phyloP scores from a whole-genome alignment of 345 rosid genomes.

The Citrus medica region DNA sequence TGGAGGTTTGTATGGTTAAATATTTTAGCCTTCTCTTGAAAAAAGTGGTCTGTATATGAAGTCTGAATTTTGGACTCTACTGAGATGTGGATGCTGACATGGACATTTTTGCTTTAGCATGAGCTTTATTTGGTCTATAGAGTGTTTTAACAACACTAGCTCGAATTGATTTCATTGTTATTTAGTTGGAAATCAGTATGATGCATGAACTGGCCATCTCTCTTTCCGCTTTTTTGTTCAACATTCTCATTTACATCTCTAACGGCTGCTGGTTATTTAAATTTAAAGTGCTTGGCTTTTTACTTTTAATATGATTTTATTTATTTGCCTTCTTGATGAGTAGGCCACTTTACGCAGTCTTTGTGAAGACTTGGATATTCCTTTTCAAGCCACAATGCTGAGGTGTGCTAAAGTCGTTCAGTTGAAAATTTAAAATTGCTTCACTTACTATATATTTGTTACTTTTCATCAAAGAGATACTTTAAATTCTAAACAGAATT shows the following conservation, averaged over 20 bases:
- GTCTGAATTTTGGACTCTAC: no score
- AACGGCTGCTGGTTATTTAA: neutral
- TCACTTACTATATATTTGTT: neutral
- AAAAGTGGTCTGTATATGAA: neutral
- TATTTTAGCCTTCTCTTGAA: neutral
- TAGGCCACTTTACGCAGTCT: conserved; percentile 73
- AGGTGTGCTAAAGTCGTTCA: conserved; percentile 35
- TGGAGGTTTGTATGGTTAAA: neutral
- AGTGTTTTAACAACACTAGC: neutral
- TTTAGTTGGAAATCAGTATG: neutral
- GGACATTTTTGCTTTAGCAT: neutral
- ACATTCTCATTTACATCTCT: neutral
- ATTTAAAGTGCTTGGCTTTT: neutral
- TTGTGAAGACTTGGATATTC: conserved; percentile 72
- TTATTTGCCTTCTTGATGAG: conserved; percentile 9
- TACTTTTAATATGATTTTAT: neutral
- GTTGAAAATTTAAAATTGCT: neutral
- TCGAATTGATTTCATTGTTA: neutral
- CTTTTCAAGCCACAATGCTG: conserved; percentile 74
- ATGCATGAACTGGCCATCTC: neutral
- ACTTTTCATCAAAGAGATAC: neutral
- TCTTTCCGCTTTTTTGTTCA: neutral
- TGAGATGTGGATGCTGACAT: neutral
- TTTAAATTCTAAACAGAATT: neutral
- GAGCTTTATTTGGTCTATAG: neutral